These are phyloP conservation scores for Lachancea cidri DNA, from an alignment of 805 yeast species.

Conservation along the genomic window DNA sequence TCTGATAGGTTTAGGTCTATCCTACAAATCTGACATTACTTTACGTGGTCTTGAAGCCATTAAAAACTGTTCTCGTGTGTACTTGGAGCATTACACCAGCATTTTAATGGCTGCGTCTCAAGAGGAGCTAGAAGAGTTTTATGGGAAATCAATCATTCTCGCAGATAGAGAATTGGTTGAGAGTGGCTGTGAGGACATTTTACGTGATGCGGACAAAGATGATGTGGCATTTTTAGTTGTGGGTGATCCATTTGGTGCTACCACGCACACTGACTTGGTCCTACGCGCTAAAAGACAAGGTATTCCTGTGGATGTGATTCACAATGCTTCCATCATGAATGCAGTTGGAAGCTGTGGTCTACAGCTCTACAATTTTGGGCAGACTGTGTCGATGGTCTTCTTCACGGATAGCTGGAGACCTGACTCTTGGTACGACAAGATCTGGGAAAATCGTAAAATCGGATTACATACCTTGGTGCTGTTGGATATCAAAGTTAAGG, in stretches of 20 bases:
- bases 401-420: slow-evolving; percentile 96
- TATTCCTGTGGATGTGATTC: slow-evolving; percentile 75
- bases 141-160: slow-evolving; percentile 76
- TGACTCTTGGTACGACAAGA: slow-evolving; percentile 86
- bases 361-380: slow-evolving; percentile 92
- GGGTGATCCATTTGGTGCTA: slow-evolving; percentile 97
- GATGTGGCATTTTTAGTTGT: slow-evolving; percentile 94
- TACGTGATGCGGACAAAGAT: slow-evolving; percentile 68
- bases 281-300: slow-evolving; percentile 83
- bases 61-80: slow-evolving; percentile 80
- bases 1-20: slow-evolving; percentile 85
- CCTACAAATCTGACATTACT: slow-evolving; percentile 85
- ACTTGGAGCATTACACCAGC: slow-evolving; percentile 91
- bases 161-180: slow-evolving; percentile 97
- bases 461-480: slow-evolving; percentile 89
- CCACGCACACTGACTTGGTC: slow-evolving; percentile 93
- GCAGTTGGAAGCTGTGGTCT: slow-evolving; percentile 98
- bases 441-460: slow-evolving; percentile 81
- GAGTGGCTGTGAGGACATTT: slow-evolving; percentile 75
- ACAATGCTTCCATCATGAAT: slow-evolving; percentile 96
- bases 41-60: slow-evolving; percentile 90
- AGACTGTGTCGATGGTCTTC: slow-evolving; percentile 93
- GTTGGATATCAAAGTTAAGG: slow-evolving; percentile 92
- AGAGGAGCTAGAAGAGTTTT: slow-evolving; percentile 69
- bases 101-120: slow-evolving; percentile 89